These are phyloP conservation scores for Acacia crassicarpa DNA, from an alignment of 306 rosid genomes.

Conservation along the genomic window DNA sequence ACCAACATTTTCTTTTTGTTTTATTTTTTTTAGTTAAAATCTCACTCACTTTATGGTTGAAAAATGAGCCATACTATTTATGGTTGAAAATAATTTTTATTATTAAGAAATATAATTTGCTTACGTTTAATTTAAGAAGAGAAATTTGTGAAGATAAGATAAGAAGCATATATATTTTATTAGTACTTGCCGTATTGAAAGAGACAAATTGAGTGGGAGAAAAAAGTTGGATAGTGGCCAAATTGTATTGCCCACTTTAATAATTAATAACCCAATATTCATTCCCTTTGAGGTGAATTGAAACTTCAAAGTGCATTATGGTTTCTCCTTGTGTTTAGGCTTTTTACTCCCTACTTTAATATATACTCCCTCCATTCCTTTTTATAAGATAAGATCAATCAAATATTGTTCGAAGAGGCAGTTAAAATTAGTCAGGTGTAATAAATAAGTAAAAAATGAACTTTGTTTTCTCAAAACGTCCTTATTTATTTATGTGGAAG, in stretches of 20 bases:
- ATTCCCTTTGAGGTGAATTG: not conserved
- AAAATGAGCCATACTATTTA: no score
- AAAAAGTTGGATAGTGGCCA: not conserved
- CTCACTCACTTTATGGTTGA: no score
- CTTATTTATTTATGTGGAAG: no score
- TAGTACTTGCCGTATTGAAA: slow-evolving; percentile 8
- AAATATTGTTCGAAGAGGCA: no score
- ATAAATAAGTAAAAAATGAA: no score
- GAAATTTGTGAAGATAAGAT: not conserved
- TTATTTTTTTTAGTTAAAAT: no score
- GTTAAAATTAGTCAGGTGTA: no score
- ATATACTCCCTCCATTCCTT: no score
- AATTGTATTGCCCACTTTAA: not conserved
- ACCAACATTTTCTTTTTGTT: no score
- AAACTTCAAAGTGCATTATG: not conserved
- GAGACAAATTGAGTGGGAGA: not conserved
- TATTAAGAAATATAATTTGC: not conserved
- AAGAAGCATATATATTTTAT: not conserved
- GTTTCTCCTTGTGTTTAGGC: not conserved
- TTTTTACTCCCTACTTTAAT: not conserved
- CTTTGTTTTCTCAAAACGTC: no score
- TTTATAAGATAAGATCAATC: no score
- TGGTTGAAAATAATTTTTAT: not conserved
- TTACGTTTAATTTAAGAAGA: not conserved
- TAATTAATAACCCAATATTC: not conserved